These are phyloP conservation scores for Pestalotiopsis fici DNA, from an alignment of 2,329 filamentous ascomycete species.

Conservation along the genomic window DNA sequence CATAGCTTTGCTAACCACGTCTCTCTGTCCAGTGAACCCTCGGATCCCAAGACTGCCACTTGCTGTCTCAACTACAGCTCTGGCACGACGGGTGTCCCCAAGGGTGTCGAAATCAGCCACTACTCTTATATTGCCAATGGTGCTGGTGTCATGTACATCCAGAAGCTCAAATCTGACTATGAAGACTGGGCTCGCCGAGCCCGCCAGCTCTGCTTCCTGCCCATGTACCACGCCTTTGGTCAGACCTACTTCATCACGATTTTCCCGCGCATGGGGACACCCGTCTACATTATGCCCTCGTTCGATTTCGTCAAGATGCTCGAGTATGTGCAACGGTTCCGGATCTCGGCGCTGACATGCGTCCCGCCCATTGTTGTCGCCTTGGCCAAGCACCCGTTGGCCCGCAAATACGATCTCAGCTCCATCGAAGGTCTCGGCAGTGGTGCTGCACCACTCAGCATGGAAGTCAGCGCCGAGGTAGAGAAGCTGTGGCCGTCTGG, in stretches of 20 bases:
- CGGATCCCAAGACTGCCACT: conserved; percentile 50
- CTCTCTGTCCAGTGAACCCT: conserved; percentile 36
- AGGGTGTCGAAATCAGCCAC: conserved; percentile 83
- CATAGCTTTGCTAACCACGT: neutral
- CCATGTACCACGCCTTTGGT: conserved; percentile 74
- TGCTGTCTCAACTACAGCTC: conserved; percentile 79
- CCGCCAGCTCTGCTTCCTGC: conserved; percentile 67
- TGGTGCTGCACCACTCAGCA: conserved; percentile 70
- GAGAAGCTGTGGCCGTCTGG: conserved; percentile 53
- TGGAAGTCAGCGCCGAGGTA: conserved; percentile 58
- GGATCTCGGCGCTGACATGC: conserved; percentile 65
- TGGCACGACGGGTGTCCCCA: conserved; percentile 79
- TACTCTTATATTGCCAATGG: conserved; percentile 74
- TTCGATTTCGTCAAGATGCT: conserved; percentile 78
- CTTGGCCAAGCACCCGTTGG: conserved; percentile 70
- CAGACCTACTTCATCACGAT: conserved; percentile 72
- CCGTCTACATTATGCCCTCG: conserved; percentile 76
- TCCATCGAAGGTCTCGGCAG: conserved; percentile 60
- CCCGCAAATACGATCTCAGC: conserved; percentile 67
- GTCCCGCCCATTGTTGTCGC: conserved; percentile 77
- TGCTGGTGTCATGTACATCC: conserved; percentile 55
- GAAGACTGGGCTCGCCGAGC: conserved; percentile 38
- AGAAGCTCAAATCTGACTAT: conserved; percentile 47
- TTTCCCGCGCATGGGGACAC: conserved; percentile 55
- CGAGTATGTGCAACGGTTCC: conserved; percentile 64